These are phyloP conservation scores for Tuber borchii DNA, from an alignment of 495 filamentous ascomycete genomes.

Conservation along the genomic window DNA sequence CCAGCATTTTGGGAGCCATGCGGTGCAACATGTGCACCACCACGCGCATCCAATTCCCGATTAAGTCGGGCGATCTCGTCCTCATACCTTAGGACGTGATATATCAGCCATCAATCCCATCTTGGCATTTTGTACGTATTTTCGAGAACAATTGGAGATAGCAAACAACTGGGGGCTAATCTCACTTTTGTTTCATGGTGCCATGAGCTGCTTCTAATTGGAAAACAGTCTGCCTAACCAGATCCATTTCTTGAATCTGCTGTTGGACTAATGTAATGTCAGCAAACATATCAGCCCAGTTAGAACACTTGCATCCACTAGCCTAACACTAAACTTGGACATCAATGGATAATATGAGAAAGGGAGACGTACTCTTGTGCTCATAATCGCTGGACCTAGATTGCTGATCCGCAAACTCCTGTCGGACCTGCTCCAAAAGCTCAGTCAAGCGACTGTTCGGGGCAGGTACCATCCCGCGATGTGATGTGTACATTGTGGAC, in stretches of 20 bases:
- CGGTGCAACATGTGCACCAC: slow-evolving; percentile 59
- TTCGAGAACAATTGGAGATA: slow-evolving; percentile 4
- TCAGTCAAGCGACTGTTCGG: slow-evolving; percentile 76
- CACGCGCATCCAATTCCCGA: slow-evolving; percentile 81
- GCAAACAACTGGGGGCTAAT: slow-evolving; percentile 28
- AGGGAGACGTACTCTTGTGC: slow-evolving; percentile 68
- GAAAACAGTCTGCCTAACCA: slow-evolving; percentile 85
- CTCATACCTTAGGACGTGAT: slow-evolving; percentile 63
- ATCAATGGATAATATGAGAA: slow-evolving; percentile 5
- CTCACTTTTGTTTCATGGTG: slow-evolving; percentile 79
- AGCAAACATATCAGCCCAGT: slow-evolving; percentile 24
- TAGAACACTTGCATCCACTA: slow-evolving; percentile 5
- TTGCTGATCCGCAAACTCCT: slow-evolving; percentile 80
- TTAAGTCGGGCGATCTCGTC: slow-evolving; percentile 78
- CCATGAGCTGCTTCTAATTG: slow-evolving; percentile 81
- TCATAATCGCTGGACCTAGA: slow-evolving; percentile 74
- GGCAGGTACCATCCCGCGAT: slow-evolving; percentile 72
- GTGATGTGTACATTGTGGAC: slow-evolving; percentile 78
- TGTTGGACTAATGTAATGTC: slow-evolving; percentile 57
- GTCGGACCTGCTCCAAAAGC: slow-evolving; percentile 79
- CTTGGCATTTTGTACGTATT: background rate
- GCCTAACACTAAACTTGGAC: slow-evolving; percentile 2
- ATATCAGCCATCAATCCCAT: slow-evolving; percentile 14
- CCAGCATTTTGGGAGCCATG: slow-evolving; percentile 65
- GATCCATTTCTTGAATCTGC: slow-evolving; percentile 86